These are phyloP conservation scores for Paramecium sexaurelia DNA, from an alignment of 73 alveolate species.

Conservation along the genomic window DNA sequence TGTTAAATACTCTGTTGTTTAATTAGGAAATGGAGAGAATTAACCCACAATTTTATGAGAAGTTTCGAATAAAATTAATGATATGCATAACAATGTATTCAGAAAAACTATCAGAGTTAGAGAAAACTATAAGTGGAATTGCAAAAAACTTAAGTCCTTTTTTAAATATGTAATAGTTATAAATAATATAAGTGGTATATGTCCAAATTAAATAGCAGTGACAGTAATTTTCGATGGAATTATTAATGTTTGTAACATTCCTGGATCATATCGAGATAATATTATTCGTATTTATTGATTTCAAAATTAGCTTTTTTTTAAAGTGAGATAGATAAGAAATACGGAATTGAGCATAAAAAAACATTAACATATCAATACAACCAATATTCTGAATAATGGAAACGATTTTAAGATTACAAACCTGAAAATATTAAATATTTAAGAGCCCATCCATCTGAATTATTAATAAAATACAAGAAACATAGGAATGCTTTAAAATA, in stretches of 20 bases:
- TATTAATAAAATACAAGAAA: not conserved
- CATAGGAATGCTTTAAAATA: not conserved
- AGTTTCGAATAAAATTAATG: not conserved
- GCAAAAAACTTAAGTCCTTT: not conserved
- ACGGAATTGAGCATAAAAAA: not conserved
- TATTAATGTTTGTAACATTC: not conserved
- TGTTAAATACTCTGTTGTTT: not conserved
- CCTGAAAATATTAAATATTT: not conserved
- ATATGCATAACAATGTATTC: not conserved
- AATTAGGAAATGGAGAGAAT: not conserved
- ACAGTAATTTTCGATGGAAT: slow-evolving; percentile 44
- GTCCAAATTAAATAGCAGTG: slow-evolving; percentile 36
- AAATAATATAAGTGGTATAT: not conserved
- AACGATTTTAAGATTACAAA: not conserved
- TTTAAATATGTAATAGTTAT: not conserved
- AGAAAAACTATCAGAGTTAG: not conserved
- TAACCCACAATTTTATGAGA: not conserved
- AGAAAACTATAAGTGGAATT: not conserved
- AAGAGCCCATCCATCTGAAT: not conserved
- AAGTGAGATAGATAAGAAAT: not conserved
- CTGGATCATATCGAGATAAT: not conserved
- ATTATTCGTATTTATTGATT: not conserved
- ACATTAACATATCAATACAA: not conserved
- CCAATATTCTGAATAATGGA: not conserved
- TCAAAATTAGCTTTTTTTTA: not conserved